Conservation (phyloP, 441 rosid species). For the Pelargonium citronellum region DNA sequence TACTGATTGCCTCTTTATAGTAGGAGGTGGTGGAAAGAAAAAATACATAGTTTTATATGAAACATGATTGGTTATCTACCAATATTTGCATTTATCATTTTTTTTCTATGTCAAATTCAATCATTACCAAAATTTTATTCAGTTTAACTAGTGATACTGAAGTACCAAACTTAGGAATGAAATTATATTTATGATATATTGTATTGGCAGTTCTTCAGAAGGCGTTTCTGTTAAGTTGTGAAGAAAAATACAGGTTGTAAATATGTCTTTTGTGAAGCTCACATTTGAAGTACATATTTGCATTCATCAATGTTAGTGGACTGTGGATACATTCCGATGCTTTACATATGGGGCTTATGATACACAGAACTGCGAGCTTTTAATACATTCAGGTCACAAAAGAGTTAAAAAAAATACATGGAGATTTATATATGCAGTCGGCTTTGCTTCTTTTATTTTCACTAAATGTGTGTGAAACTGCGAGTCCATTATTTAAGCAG, state of each 20-base stretch:
- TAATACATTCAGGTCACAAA: background rate
- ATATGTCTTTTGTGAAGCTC: background rate
- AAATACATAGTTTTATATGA: background rate
- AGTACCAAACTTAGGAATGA: background rate
- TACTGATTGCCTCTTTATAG: background rate
- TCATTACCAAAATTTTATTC: background rate
- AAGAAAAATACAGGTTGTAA: background rate
- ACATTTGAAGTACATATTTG: background rate
- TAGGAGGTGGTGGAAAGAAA: background rate
- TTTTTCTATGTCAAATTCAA: background rate
- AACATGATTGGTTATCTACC: background rate
- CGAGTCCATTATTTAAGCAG: background rate
- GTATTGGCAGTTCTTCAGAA: background rate
- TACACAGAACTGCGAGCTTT: background rate
- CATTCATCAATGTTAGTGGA: no score
- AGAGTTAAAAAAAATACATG: slow-evolving; percentile 4
- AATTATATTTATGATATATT: background rate
- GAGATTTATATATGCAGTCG: background rate
- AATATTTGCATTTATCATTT: background rate
- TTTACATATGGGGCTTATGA: background rate
- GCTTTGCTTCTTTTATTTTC: slow-evolving; percentile 13
- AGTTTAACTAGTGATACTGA: background rate
- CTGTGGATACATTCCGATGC: background rate
- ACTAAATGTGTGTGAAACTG: background rate
- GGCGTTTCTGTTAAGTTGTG: background rate